Base-by-base conservation (phyloP, 2,329 filamentous ascomycete genomes). In the Cordyceps pruinosa region DNA sequence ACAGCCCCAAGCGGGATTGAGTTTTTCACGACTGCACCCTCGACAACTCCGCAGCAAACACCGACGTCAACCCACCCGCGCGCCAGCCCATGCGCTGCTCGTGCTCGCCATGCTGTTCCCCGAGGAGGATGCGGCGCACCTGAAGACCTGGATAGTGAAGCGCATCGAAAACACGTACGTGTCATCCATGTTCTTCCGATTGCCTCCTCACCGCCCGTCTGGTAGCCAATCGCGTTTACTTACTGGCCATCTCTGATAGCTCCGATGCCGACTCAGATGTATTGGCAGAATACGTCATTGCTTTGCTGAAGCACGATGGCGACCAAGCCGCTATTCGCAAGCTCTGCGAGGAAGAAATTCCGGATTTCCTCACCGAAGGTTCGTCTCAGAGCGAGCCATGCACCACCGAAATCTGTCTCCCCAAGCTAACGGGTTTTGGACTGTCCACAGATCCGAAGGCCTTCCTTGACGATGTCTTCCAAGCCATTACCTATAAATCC, bases 251-350 rank as follows among this genome's bases (percentile, higher is more conserved):
- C 26, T 49, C 58, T n/a, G 48, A 28, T 61, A 90, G 88, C 54
- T 89, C 87, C 28, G 88, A 92, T 66, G 88, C 88, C 51, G 89
- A 94, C 68, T 82, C 86, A 32, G 89, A 91, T 66, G 88, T 93
- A 5, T 83, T 94, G 3, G 89, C 88, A 47, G 89, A 94, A 65
- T 94, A 92, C 68, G 86, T 93, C n/a, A 78, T 92, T 60, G 89
- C 88, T 7, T 80, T 94, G 21, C 74, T 93, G 46, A 82, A 83
- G 61, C 85, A 88, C 60, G 87, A 90, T 62, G 86, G 86, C 60
- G 77, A 83, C 51, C 74, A 80, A 41, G 77, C 79, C n/a, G 77
- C 81, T 21, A 84, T 91, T 55, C 81, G 84, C 65, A 75, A 79
- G 64, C 81, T 87, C 52, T 90, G 87, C 70, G 78, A 89, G 66